Evolutionary conservation across 2,329 filamentous ascomycete species (phyloP).

Genomic region (Leptosphaerulina australis): DNA sequence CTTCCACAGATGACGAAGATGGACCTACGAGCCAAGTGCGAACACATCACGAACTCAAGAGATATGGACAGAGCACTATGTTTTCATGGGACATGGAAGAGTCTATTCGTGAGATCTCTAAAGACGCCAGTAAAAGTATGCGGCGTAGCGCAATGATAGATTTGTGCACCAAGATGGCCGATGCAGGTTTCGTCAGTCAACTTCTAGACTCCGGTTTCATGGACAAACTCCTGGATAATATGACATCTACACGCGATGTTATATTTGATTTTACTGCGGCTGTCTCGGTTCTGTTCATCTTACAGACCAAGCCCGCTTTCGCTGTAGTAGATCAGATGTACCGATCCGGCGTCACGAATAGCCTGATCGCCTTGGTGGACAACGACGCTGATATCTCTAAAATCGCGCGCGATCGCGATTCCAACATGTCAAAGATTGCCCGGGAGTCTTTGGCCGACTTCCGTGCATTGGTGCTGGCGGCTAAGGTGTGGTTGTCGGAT

Average conservation of each 20-base stretch:
- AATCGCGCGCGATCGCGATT: slow-evolving; percentile 68
- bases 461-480: slow-evolving; percentile 59
- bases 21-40: slow-evolving; percentile 52
- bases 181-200: slow-evolving; percentile 68
- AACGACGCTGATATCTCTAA: slow-evolving; percentile 60
- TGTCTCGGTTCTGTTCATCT: slow-evolving; percentile 67
- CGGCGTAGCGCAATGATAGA: slow-evolving; percentile 62
- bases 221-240: slow-evolving; percentile 67
- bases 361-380: slow-evolving; percentile 63
- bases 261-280: slow-evolving; percentile 66
- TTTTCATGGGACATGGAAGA: slow-evolving; percentile 62
- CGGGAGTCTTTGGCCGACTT: slow-evolving; percentile 63
- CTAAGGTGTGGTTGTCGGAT: slow-evolving; percentile 66
- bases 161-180: slow-evolving; percentile 59
- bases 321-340: slow-evolving; percentile 65
- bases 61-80: slow-evolving; percentile 62
- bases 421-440: slow-evolving; percentile 71
- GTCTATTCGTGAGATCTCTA: slow-evolving; percentile 65
- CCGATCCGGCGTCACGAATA: slow-evolving; percentile 59
- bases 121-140: slow-evolving; percentile 49
- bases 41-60: slow-evolving; percentile 67
- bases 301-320: slow-evolving; percentile 65
- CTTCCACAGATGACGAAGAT: slow-evolving; percentile 55
- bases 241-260: slow-evolving; percentile 54
- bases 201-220: slow-evolving; percentile 78